Evolutionary conservation across 805 yeast species (phyloP), one percentile per base, ranked within the genome.

Genomic region (Candida insectorum): DNA sequence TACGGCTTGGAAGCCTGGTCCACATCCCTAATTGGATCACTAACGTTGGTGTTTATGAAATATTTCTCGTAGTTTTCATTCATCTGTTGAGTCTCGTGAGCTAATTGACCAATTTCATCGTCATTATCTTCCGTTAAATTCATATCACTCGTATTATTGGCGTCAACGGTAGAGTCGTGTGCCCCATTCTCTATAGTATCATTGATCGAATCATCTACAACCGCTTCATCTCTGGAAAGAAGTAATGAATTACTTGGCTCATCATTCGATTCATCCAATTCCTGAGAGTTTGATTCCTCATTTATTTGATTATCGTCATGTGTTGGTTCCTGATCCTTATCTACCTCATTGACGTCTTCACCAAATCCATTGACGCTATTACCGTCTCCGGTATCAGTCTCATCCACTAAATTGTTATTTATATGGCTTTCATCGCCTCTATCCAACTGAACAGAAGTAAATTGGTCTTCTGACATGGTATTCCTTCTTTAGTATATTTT

Each of bases 1-100:
- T 61, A 86, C n/a, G 86, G 80, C 44, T 82, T 83, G 40, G 83
- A 81, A 2, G 83, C 79, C 32, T 58, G 50, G 36, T 85, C 93
- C 33, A 74, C 65, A 51, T 84, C 91, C 47, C 81, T 76, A 36
- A 73, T 70, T 2, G 95, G 93, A 15, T 71, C 70, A 3, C 70
- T 54, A 5, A 83, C 86, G n/a, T 41, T 34, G 16, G 62, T 36
- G n/a, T 43, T 39, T 16, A 54, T 49, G 6, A 20, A 23, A 28
- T 49, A 53, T 20, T 39, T 39, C 9, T 45, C 34, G 13, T 30
- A 34, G 20, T 9, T 13, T 12, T 24, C 38, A 12, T 28, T 30
- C 38, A 34, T 34, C 16, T 30, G n/a, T n/a, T 28, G 31, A 15
- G 28, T 33, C 4, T 34, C 30, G 5, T 36, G 26, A 12, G 31